Evolutionary conservation across 768 basidiomycete genomes (phyloP).

Genomic region (Termitomyces sp.): DNA sequence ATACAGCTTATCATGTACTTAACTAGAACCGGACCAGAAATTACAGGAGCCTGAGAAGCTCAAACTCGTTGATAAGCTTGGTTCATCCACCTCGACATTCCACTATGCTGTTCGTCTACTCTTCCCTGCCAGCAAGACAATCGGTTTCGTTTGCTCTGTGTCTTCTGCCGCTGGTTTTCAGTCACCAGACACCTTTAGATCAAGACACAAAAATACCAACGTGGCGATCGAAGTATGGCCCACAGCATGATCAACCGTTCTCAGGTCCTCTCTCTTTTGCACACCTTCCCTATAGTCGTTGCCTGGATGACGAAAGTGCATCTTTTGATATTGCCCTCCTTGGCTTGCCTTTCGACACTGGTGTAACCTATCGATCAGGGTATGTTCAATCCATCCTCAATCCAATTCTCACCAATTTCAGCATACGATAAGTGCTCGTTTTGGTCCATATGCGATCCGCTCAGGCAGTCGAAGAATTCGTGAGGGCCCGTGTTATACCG

Average conservation of each 20-base stretch:
- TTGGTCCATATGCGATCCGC: conserved; percentile 83
- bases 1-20: too few relatives aligned
- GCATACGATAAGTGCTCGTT: conserved; percentile 55
- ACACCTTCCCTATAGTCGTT: conserved; percentile 69
- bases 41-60: not conserved
- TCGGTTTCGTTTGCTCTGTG: not conserved
- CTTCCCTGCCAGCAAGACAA: not conserved
- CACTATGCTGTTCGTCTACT: not conserved
- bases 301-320: conserved; percentile 51
- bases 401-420: not conserved
- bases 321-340: conserved; percentile 74
- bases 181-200: conserved; percentile 8
- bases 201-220: conserved; percentile 21
- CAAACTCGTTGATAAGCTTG: not conserved
- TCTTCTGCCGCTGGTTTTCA: not conserved
- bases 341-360: conserved; percentile 78
- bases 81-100: not conserved
- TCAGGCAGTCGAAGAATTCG: conserved; percentile 69
- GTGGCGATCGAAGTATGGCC: conserved; percentile 73
- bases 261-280: conserved; percentile 82
- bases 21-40: not conserved
- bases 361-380: conserved; percentile 52
- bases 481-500: conserved; percentile 51
- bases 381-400: conserved; percentile 21
- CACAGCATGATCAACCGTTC: conserved; percentile 67